Base-by-base conservation (phyloP, 179 eudicot genomes). In the Nepenthes alata region DNA sequence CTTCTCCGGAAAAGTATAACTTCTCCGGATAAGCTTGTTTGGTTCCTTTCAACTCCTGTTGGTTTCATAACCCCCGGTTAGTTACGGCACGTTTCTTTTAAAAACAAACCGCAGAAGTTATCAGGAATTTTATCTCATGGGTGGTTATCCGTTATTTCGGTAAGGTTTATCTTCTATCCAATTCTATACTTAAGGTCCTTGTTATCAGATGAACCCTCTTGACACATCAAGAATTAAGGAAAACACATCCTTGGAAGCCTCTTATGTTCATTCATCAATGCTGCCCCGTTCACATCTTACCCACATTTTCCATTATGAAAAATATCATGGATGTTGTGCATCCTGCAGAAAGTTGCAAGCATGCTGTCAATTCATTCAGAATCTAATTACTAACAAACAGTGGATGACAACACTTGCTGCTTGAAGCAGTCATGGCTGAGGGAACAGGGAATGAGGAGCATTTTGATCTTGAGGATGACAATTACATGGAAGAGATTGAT, bases 401-500 rank as follows among this genome's bases (percentile, higher is more conserved):
- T 62, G 80, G 58, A 74, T 70, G 57, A 62, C 62, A 76, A 69
- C 65, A 73, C 60, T 55, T 74, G 68, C 67, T 62, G 73, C 62
- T 58, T 73, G 62, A 60, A 74, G 47, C 60, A 75, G 51, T 53
- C 78, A 89, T 89, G 96, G 85, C 89, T 13, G 96, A 88, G 66
- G 83, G 84, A 47, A 70, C 80, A 44, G 95, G 85, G 75, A 77
- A 79, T 73, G 97, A 89, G 76, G 97, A 87, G 75, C 95, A 83
- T 50, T 89, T 89, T 69, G 97, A 89, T 76, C 82, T 89, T 62
- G 95, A 89, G 56, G 97, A 87, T 64, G 97, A 89, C 73, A 81
- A 78, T 36, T 78, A 78, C 63, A 74, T 78, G 79, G 82, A 78
- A 66, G 82, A 78, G 56, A 72, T 74, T n/a, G 82, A 78, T 47